These are phyloP conservation scores for Pythium rhizo-oryzae DNA, from an alignment of 352 stramenopile species.

Conservation along the genomic window DNA sequence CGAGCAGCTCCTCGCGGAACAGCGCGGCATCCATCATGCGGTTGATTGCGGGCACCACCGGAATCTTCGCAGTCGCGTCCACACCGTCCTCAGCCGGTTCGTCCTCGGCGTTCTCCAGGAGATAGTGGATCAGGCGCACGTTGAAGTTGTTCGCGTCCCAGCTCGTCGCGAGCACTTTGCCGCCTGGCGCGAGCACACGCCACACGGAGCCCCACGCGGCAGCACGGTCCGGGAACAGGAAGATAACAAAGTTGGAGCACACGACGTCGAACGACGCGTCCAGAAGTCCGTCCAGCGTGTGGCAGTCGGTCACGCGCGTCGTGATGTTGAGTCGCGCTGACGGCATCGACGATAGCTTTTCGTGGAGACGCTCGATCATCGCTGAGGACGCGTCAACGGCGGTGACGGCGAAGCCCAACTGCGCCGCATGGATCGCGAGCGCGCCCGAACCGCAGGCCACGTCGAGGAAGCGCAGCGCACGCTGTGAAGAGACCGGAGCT, in stretches of 20 bases:
- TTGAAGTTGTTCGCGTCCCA: constrained; percentile 28
- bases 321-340: neutral
- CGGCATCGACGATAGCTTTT: neutral
- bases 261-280: constrained; percentile 27
- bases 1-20: constrained; percentile 23
- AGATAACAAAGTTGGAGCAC: constrained; percentile 21
- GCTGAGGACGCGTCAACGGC: constrained; percentile 21
- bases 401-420: constrained; percentile 11
- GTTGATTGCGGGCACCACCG: constrained; percentile 6
- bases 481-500: neutral
- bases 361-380: constrained; percentile 18
- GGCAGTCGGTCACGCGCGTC: constrained; percentile 17
- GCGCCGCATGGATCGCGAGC: constrained; percentile 12
- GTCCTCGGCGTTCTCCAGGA: constrained; percentile 15
- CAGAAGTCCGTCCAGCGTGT: constrained; percentile 20
- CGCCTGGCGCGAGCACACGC: constrained; percentile 22
- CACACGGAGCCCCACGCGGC: constrained; percentile 16
- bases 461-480: constrained; percentile 11
- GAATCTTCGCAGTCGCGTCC: neutral
- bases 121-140: constrained; percentile 9
- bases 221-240: constrained; percentile 24
- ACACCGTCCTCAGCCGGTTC: neutral
- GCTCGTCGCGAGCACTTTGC: constrained; percentile 13
- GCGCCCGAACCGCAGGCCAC: constrained; percentile 23
- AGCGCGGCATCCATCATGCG: constrained; percentile 8